Evolutionary conservation across 768 basidiomycete genomes (phyloP), one percentile per base, ranked within the genome.

Genomic region (Suillus spraguei): DNA sequence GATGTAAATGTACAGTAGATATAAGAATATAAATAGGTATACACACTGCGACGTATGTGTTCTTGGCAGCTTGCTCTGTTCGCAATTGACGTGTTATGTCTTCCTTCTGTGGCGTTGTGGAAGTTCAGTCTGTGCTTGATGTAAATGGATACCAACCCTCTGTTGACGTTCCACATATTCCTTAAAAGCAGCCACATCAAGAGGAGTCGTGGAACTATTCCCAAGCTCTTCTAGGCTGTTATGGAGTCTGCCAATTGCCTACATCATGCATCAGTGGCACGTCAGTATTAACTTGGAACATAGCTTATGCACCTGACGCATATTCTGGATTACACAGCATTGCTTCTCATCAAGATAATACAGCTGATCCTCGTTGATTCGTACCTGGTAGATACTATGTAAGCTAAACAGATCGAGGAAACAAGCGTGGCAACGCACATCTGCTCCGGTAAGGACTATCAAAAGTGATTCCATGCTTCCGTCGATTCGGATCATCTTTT

Each of bases 31-130:
- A 20, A 52, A 52, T 9, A 4, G 9, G 28, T 52, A 28, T 52
- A 52, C 50, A 20, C 28, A 52, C 50, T 52, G 50, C 50, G 17
- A 52, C 10, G 50, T 52, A 52, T 28, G 50, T 52, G 28, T 32
- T 52, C 17, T 52, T 52, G 4, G 14, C 17, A 32, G 50, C 28
- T 17, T 52, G 16, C 28, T 16, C 3, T 17, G 8, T 52, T 32
- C 2, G 16, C 50, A 52, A 52, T 32, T 32, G 28, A 9, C 9
- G 5, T 5, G 50, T 32, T 32, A 52, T 32, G 0, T 32, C 16
- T 0, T 6, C 2, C 24, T 9, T 28, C 47, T 49, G 47, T 7
- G 14, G 14, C 22, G 14, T 47, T 24, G 13, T 14, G 9, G 2
- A 49, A 49, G 2, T 28, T 50, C 49, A 4, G 24, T 17, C 49